Evolutionary conservation across 495 filamentous ascomycete species (phyloP).

Genomic region (Penicillium flavigenum): DNA sequence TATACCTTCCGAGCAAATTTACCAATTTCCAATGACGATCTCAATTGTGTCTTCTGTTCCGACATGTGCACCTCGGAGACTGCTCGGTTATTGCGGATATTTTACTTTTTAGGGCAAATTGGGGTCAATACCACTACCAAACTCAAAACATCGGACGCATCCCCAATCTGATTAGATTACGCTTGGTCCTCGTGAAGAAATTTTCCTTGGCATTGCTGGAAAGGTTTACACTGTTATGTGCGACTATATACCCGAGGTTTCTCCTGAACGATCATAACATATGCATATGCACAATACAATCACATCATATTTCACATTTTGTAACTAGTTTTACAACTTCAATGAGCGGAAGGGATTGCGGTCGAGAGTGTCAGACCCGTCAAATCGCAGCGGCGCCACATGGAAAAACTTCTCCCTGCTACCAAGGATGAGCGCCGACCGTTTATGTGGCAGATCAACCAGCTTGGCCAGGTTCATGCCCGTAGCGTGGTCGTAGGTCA

Average conservation of each 20-base stretch:
- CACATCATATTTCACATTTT: too few relatives aligned
- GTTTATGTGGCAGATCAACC: slow-evolving; percentile 59
- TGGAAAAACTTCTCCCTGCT: slow-evolving; percentile 61
- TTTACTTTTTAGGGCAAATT: background rate
- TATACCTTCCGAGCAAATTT: background rate
- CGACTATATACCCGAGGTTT: background rate
- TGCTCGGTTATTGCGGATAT: background rate
- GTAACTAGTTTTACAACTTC: slow-evolving; percentile 40
- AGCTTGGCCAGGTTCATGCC: slow-evolving; percentile 60
- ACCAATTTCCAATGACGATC: background rate
- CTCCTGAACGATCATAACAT: too few relatives aligned
- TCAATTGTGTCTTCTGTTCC: background rate
- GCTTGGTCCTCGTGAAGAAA: background rate
- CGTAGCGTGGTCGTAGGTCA: slow-evolving; percentile 59
- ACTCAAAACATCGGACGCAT: background rate
- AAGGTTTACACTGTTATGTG: too few relatives aligned
- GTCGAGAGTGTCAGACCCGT: slow-evolving; percentile 48
- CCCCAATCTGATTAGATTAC: slow-evolving; percentile 3
- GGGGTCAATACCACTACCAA: background rate
- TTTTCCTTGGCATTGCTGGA: background rate
- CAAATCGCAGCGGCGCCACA: slow-evolving; percentile 25
- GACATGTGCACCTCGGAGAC: background rate
- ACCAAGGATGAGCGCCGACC: slow-evolving; percentile 53
- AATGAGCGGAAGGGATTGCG: slow-evolving; percentile 50
- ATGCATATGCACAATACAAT: background rate